These are phyloP conservation scores for Populus deltoides DNA, from an alignment of 345 rosid species.

Conservation along the genomic window DNA sequence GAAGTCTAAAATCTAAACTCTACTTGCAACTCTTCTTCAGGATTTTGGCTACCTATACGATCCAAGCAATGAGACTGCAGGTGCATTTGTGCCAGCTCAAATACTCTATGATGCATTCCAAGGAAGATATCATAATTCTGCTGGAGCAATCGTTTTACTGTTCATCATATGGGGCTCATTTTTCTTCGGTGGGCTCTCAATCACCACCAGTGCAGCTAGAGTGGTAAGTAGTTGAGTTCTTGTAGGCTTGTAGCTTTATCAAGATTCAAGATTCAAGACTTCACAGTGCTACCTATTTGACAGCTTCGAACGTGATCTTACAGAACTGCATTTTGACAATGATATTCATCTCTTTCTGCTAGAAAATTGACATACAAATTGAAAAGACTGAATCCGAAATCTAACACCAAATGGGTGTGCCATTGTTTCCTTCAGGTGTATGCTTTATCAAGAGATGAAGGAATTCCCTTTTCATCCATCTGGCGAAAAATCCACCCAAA, in stretches of 20 bases:
- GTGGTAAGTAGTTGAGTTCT: constrained; percentile 33
- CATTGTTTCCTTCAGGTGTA: constrained; percentile 32
- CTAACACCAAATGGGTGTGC: neutral
- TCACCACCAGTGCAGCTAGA: constrained; percentile 64
- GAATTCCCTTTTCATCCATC: constrained; percentile 47
- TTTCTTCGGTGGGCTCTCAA: constrained; percentile 67
- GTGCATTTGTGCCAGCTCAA: constrained; percentile 59
- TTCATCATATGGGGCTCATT: constrained; percentile 59
- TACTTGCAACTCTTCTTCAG: constrained; percentile 27
- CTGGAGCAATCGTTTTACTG: constrained; percentile 55
- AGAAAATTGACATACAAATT: neutral
- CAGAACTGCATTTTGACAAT: too few relatives aligned
- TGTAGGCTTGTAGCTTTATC: neutral
- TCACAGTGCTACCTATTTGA: neutral
- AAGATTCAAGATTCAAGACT: neutral
- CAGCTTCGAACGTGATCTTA: neutral
- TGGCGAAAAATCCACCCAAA: constrained; percentile 59
- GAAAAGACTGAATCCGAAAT: neutral
- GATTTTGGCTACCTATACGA: constrained; percentile 47
- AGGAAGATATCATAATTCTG: constrained; percentile 51
- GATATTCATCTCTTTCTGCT: neutral
- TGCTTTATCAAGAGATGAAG: constrained; percentile 58
- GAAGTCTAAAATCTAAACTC: neutral
- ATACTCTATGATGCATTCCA: constrained; percentile 63
- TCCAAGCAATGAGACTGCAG: constrained; percentile 53